phyloP scores from a whole-genome alignment of 441 rosid genomes.

The Populus hybrid region DNA sequence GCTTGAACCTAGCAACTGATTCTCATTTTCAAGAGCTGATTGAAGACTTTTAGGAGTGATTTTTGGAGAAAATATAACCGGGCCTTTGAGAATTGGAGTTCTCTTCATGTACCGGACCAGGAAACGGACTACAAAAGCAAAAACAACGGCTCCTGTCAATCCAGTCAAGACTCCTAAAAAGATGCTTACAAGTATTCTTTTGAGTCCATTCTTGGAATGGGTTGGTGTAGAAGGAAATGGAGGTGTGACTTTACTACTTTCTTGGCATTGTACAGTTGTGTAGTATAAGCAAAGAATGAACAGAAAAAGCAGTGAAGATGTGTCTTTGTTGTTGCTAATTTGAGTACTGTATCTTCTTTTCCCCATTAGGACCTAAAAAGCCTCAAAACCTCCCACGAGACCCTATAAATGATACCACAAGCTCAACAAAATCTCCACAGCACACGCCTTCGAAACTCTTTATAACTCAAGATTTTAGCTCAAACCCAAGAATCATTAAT shows the following conservation, averaged over 20 bases:
- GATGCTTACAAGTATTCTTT: constrained; percentile 63
- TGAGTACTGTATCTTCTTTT: constrained; percentile 32
- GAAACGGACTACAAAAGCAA: constrained; percentile 57
- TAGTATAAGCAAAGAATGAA: constrained; percentile 37
- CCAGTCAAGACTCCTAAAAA: constrained; percentile 68
- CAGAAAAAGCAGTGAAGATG: constrained; percentile 34
- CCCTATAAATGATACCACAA: constrained; percentile 8
- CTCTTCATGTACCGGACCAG: constrained; percentile 55
- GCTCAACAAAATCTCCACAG: constrained; percentile 2
- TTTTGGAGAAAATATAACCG: constrained; percentile 82
- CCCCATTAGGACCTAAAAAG: constrained; percentile 33
- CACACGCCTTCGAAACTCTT: constrained; percentile 1
- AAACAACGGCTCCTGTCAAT: constrained; percentile 45
- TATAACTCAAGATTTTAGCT: neutral
- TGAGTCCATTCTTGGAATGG: constrained; percentile 44
- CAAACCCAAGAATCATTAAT: neutral
- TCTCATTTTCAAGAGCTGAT: constrained; percentile 62
- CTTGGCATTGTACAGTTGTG: constrained; percentile 44
- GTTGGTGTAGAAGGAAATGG: constrained; percentile 39
- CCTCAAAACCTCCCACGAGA: neutral
- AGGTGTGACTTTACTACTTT: constrained; percentile 32
- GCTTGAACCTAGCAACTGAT: constrained; percentile 74
- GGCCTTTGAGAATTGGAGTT: constrained; percentile 90
- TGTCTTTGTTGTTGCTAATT: constrained; percentile 20
- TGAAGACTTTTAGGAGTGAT: constrained; percentile 70